Evolutionary conservation across 140 eudicot species (phyloP).

Genomic region (Bidens hawaiensis): DNA sequence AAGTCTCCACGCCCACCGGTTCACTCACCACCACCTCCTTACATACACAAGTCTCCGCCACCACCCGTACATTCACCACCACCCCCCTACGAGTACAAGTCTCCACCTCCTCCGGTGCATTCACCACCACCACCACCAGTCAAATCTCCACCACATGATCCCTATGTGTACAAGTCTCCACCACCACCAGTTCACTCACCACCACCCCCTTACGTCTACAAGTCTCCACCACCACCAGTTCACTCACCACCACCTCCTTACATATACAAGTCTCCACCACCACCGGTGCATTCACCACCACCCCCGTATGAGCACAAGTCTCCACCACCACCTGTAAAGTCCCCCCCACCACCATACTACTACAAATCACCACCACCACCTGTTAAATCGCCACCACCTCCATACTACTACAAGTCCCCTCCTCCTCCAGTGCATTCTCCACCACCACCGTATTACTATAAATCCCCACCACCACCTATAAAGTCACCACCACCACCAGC

Average conservation of each 20-base stretch:
- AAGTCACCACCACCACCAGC: conserved; percentile 36
- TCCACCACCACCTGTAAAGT: conserved; percentile 33
- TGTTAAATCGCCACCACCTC: conserved; percentile 26
- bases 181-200: conserved; percentile 33
- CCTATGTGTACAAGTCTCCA: conserved; percentile 19
- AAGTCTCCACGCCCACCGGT: conserved; percentile 35
- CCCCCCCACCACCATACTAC: conserved; percentile 27
- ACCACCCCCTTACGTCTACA: conserved; percentile 24
- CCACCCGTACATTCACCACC: conserved; percentile 39
- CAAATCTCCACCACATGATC: conserved; percentile 29
- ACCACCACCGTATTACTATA: conserved; percentile 35
- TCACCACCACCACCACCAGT: conserved; percentile 22
- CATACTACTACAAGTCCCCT: conserved; percentile 24
- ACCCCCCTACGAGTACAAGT: conserved; percentile 36
- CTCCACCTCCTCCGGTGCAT: no score
- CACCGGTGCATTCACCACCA: conserved; percentile 31
- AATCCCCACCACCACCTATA: conserved; percentile 35
- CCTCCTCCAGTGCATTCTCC: conserved; percentile 32
- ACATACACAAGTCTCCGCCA: conserved; percentile 35
- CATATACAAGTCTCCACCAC: conserved; percentile 32
- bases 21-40: conserved; percentile 36
- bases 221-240: conserved; percentile 41
- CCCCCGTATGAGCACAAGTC: conserved; percentile 33
- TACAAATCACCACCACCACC: conserved; percentile 39
- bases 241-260: conserved; percentile 36